Conservation (phyloP, 257 asterid genomes). For the Perilla frutescens region DNA sequence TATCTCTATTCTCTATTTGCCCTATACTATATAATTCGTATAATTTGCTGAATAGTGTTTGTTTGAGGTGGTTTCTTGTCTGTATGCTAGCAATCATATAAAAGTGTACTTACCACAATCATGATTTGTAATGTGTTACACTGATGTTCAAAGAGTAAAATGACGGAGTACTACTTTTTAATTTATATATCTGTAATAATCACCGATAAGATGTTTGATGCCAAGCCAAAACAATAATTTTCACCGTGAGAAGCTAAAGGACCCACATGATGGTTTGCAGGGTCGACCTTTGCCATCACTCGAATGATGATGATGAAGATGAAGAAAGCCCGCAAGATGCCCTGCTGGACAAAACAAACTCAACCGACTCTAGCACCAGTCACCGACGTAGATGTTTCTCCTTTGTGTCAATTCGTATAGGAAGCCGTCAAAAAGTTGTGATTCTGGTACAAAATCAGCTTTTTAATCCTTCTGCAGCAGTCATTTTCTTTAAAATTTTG, state of each 20-base stretch:
- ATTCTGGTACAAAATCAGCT: constrained; percentile 58
- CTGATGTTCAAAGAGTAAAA: no score
- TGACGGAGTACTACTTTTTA: no score
- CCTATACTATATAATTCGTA: no score
- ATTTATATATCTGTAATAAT: no score
- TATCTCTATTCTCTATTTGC: not conserved
- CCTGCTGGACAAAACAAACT: constrained; percentile 62
- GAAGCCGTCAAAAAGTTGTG: constrained; percentile 88
- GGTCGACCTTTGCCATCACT: constrained; percentile 94
- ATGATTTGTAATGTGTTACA: not conserved
- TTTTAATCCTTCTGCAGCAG: constrained; percentile 7
- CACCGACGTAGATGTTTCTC: constrained; percentile 60
- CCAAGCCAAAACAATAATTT: not conserved
- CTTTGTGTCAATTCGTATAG: constrained; percentile 52
- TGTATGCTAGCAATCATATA: not conserved
- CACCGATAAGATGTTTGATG: not conserved
- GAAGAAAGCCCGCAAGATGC: constrained; percentile 65
- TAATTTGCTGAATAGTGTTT: not conserved
- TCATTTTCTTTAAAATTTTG: constrained; percentile 16
- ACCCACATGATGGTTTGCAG: constrained; percentile 48
- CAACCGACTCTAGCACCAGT: constrained; percentile 43
- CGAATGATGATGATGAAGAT: constrained; percentile 84
- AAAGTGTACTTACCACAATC: not conserved
- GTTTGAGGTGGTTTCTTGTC: not conserved
- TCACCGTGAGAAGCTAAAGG: not conserved